Conservation (phyloP, 75 land plant species). For the Picea sitchensis region DNA sequence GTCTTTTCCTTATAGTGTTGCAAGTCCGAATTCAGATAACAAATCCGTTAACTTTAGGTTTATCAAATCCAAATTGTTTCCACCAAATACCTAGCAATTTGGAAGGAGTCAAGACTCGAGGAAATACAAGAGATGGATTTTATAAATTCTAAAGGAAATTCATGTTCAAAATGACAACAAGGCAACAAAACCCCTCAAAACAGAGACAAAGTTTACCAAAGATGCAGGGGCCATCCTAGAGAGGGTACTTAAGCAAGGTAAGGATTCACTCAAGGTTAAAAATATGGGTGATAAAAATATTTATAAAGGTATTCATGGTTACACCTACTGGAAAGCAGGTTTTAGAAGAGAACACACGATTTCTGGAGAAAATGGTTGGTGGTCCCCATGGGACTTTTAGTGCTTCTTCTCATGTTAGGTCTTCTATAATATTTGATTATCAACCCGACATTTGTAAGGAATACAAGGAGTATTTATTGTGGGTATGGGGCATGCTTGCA, state of each 20-base stretch:
- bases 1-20: too few species aligned
- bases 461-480: constrained; percentile 95
- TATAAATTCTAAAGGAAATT: constrained; percentile 53
- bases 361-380: constrained; percentile 84
- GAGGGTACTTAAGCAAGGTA: constrained; percentile 73
- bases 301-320: constrained; percentile 85
- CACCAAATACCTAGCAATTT: too few species aligned
- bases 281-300: constrained; percentile 45
- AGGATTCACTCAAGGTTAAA: constrained; percentile 63
- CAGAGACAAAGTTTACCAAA: constrained; percentile 76
- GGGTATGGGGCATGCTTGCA: constrained; percentile 96
- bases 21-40: too few species aligned
- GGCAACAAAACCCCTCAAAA: constrained; percentile 83
- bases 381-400: constrained; percentile 95
- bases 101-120: too few species aligned
- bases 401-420: constrained; percentile 83
- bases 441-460: constrained; percentile 99
- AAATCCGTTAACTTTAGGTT: too few species aligned
- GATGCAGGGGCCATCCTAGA: constrained; percentile 88
- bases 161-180: constrained; percentile 75
- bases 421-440: constrained; percentile 88
- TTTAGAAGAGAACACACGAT: constrained; percentile 91
- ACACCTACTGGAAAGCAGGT: constrained; percentile 87
- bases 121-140: too few species aligned
- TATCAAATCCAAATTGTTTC: too few species aligned